phyloP scores from a whole-genome alignment of 768 basidiomycete genomes.

The Mycena vulgaris region DNA sequence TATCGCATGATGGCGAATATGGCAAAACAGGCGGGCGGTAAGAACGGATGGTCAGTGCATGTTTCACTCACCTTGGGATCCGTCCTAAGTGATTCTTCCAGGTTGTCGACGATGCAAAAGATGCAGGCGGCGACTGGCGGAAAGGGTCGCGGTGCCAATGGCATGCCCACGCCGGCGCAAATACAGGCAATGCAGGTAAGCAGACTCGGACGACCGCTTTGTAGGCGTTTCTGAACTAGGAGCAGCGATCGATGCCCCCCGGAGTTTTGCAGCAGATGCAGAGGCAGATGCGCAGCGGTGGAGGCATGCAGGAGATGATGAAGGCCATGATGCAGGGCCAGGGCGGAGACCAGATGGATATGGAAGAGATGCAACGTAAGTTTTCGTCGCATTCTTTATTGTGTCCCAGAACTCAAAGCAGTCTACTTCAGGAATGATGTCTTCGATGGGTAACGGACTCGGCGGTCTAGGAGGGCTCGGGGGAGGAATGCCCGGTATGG shows the following conservation, averaged over 20 bases:
- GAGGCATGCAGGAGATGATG: constrained; percentile 99
- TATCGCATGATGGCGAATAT: constrained; percentile 99
- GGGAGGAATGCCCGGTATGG: constrained; percentile 79
- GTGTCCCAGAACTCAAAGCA: constrained; percentile 23
- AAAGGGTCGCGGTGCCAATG: constrained; percentile 88
- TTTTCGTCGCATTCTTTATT: constrained; percentile 27
- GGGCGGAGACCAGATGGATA: constrained; percentile 90
- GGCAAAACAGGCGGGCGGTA: constrained; percentile 98
- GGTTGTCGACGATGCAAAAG: constrained; percentile 92
- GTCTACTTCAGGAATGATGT: constrained; percentile 81
- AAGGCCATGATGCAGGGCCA: constrained; percentile 97
- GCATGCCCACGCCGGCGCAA: constrained; percentile 93
- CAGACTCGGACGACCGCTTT: constrained; percentile 17
- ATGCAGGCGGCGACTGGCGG: constrained; percentile 91
- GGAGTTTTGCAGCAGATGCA: constrained; percentile 97
- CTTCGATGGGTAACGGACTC: constrained; percentile 80
- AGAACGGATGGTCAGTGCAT: constrained; percentile 87
- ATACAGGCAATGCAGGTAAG: constrained; percentile 94
- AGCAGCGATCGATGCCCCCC: constrained; percentile 91
- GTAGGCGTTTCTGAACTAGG: background rate
- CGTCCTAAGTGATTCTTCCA: constrained; percentile 43
- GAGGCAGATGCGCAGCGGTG: constrained; percentile 81
- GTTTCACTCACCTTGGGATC: constrained; percentile 11
- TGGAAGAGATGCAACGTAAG: constrained; percentile 95
- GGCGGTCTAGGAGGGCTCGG: constrained; percentile 62